Conservation (phyloP, 73 alveolate species). For the Paramecium sexaurelia region DNA sequence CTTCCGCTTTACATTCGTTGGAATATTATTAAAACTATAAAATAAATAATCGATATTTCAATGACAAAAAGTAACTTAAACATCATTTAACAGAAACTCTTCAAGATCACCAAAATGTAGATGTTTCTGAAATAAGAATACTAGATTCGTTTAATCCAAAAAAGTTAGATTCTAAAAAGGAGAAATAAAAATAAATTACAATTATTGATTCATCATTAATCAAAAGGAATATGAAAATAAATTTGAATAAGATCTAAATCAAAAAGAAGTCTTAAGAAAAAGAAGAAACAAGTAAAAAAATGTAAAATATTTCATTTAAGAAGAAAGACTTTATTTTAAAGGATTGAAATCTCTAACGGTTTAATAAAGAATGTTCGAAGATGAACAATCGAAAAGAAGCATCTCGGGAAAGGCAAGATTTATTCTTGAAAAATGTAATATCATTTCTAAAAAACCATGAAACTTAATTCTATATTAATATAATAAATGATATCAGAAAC, state of each 20-base stretch:
- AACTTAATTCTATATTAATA: neutral
- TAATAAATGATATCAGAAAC: slow-evolving; percentile 24
- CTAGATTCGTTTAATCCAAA: neutral
- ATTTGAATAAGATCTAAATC: neutral
- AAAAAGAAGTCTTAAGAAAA: neutral
- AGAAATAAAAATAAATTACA: neutral
- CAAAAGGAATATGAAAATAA: neutral
- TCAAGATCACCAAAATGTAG: neutral
- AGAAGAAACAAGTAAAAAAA: neutral
- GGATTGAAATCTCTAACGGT: neutral
- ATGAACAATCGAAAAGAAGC: neutral
- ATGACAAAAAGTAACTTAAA: neutral
- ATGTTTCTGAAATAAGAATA: neutral
- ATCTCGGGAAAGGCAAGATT: neutral
- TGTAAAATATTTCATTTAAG: neutral
- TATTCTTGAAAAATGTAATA: neutral
- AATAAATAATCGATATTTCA: neutral
- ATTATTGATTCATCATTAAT: neutral
- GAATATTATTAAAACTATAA: neutral
- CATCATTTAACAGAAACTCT: neutral
- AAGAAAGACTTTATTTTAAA: neutral
- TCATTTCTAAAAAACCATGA: neutral
- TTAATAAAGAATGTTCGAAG: neutral
- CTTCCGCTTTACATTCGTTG: slow-evolving; percentile 43
- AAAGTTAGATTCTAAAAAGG: neutral